phyloP scores from a whole-genome alignment of 306 rosid genomes.

The Luffa aegyptiaca region DNA sequence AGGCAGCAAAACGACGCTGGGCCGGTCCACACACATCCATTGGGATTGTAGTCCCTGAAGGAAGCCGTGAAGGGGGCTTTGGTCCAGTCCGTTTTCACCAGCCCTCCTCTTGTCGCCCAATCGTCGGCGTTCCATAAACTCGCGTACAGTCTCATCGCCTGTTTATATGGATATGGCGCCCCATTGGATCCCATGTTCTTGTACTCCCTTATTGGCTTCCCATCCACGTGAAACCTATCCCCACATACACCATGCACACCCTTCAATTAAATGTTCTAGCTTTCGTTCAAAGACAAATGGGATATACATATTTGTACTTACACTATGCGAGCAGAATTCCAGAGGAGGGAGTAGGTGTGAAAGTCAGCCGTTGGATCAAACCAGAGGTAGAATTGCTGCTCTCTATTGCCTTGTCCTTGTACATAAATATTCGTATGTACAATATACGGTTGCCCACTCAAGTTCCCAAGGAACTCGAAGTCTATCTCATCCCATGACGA shows the following conservation, averaged over 20 bases:
- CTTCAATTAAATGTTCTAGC: no score
- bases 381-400: slow-evolving; percentile 37
- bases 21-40: slow-evolving; percentile 22
- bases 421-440: slow-evolving; percentile 27
- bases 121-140: slow-evolving; percentile 72
- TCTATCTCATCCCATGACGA: slow-evolving; percentile 36
- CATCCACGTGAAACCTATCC: slow-evolving; percentile 41
- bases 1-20: slow-evolving; percentile 22
- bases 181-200: slow-evolving; percentile 46
- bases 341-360: slow-evolving; percentile 30
- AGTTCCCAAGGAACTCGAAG: slow-evolving; percentile 31
- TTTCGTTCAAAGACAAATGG: no score
- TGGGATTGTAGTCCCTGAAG: slow-evolving; percentile 34
- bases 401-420: slow-evolving; percentile 24
- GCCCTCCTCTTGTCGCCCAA: slow-evolving; percentile 82
- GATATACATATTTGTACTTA: background rate
- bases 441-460: slow-evolving; percentile 30
- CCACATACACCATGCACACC: background rate
- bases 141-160: slow-evolving; percentile 53
- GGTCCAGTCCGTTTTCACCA: slow-evolving; percentile 62
- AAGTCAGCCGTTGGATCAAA: slow-evolving; percentile 28
- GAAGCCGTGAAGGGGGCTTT: slow-evolving; percentile 59
- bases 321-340: slow-evolving; percentile 23
- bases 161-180: slow-evolving; percentile 48
- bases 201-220: slow-evolving; percentile 59